Evolutionary conservation across 208 protist species (phyloP).

Genomic region (Lotmaria passim): DNA sequence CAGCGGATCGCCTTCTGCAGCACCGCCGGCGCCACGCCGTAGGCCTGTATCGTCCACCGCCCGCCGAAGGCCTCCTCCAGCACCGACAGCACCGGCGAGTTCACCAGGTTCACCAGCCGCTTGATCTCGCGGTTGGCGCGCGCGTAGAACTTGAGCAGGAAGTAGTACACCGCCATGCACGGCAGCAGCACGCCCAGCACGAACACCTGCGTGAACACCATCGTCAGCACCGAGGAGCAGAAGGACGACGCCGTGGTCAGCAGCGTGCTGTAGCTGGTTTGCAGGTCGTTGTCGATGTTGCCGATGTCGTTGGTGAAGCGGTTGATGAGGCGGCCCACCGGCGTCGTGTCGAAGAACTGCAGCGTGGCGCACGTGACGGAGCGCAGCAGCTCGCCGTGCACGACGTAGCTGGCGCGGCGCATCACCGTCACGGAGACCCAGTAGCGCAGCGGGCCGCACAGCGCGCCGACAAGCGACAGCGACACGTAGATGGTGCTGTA

Average conservation of each 20-base stretch:
- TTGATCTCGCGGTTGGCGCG: constrained; percentile 78
- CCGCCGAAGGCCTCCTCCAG: constrained; percentile 78
- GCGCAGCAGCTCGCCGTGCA: constrained; percentile 56
- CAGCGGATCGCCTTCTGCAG: constrained; percentile 39
- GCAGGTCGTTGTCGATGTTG: constrained; percentile 70
- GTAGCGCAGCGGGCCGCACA: constrained; percentile 40
- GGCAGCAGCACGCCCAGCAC: constrained; percentile 54
- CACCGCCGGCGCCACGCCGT: constrained; percentile 75
- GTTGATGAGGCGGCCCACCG: constrained; percentile 94
- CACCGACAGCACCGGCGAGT: constrained; percentile 82
- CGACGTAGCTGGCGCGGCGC: constrained; percentile 26
- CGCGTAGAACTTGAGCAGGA: constrained; percentile 69
- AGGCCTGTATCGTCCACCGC: constrained; percentile 78
- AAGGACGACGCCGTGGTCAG: constrained; percentile 36
- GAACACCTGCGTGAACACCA: constrained; percentile 47
- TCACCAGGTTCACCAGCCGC: too few relatives aligned
- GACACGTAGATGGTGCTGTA: constrained; percentile 38
- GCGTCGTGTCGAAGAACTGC: constrained; percentile 94
- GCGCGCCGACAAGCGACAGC: constrained; percentile 18
- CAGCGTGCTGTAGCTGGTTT: constrained; percentile 14
- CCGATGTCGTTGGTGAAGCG: constrained; percentile 93
- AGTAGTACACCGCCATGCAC: constrained; percentile 61
- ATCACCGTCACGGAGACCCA: constrained; percentile 22
- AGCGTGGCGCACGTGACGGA: constrained; percentile 57
- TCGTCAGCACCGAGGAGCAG: constrained; percentile 42